Conservation (phyloP, 2,329 filamentous ascomycete species). For the Diaporthe ilicicola region DNA sequence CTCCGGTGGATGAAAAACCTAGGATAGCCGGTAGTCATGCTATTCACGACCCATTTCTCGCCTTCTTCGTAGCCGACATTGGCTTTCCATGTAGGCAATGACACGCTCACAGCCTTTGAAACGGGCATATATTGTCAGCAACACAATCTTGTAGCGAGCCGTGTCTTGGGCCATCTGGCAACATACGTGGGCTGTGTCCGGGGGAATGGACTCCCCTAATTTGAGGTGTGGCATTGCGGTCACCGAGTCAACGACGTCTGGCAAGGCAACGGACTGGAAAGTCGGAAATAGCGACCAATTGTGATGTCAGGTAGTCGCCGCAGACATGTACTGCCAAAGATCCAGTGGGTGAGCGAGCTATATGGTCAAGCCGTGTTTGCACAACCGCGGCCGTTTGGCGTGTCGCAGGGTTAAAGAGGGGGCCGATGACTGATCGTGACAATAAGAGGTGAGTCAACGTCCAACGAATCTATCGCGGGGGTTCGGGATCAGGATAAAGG, state of each 20-base stretch:
- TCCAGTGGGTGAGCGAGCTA: not conserved
- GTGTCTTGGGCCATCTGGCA: slow-evolving; percentile 8
- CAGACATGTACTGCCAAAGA: not conserved
- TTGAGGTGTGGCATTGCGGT: slow-evolving; percentile 56
- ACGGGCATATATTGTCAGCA: not conserved
- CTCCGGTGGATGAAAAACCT: slow-evolving; percentile 91
- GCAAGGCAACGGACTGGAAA: not conserved
- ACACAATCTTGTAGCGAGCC: not conserved
- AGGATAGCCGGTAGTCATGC: slow-evolving; percentile 92
- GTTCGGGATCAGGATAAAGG: not conserved
- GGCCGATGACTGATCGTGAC: not conserved
- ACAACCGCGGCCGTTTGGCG: not conserved
- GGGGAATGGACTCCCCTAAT: slow-evolving; percentile 77
- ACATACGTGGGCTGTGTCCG: slow-evolving; percentile 81
- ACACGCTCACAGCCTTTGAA: slow-evolving; percentile 91
- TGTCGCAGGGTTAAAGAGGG: not conserved
- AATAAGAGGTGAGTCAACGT: not conserved
- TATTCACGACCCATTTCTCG: slow-evolving; percentile 82
- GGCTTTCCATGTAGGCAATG: slow-evolving; percentile 89
- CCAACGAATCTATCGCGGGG: not conserved
- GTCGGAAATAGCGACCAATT: no score
- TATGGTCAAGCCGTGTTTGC: not conserved
- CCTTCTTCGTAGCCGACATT: slow-evolving; percentile 97
- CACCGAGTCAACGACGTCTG: not conserved
- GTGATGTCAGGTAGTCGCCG: not conserved